A percentile compares a stretch with the other conserved stretches of the same genome.
Evolutionary conservation across 768 basidiomycete species (phyloP).

Genomic region (Roridomyces roridus): DNA sequence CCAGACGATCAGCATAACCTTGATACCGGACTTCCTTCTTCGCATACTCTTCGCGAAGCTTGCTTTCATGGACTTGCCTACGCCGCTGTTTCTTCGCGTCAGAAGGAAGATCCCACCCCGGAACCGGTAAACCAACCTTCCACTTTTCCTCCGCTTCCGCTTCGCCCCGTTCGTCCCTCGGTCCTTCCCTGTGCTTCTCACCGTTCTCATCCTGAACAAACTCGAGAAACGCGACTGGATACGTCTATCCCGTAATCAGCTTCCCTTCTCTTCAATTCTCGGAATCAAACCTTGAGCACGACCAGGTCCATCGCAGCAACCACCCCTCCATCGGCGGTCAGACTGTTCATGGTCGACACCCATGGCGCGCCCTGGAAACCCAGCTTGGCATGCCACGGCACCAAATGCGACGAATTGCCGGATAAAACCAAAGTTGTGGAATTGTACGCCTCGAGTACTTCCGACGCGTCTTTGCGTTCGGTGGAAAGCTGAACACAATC

Average conservation of each 20-base stretch:
- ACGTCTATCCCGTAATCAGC: slow-evolving; percentile 51
- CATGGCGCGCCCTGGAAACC: slow-evolving; percentile 75
- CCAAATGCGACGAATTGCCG: slow-evolving; percentile 88
- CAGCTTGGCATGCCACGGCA: slow-evolving; percentile 87
- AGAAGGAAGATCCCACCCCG: slow-evolving; percentile 5
- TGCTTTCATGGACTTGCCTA: slow-evolving; percentile 62
- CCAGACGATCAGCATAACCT: slow-evolving; percentile 69
- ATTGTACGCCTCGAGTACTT: slow-evolving; percentile 82
- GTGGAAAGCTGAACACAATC: slow-evolving; percentile 59
- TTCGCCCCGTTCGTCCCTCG: slow-evolving; percentile 77
- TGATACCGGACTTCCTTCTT: slow-evolving; percentile 59
- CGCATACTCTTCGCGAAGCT: slow-evolving; percentile 62
- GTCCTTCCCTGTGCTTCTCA: slow-evolving; percentile 58
- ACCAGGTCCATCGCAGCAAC: slow-evolving; percentile 78
- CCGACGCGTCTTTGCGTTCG: slow-evolving; percentile 77
- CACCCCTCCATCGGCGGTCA: slow-evolving; percentile 82
- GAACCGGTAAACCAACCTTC: slow-evolving; percentile 56
- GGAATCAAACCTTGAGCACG: slow-evolving; percentile 60
- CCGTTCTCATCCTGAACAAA: slow-evolving; percentile 58
- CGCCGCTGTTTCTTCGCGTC: slow-evolving; percentile 49
- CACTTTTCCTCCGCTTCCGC: slow-evolving; percentile 62
- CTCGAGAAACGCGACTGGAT: slow-evolving; percentile 84
- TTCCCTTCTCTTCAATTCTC: background rate
- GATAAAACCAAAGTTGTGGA: slow-evolving; percentile 68
- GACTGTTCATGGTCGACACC: slow-evolving; percentile 77